These are phyloP conservation scores for Calycina herbarum DNA, from an alignment of 2,329 filamentous ascomycete species.

Conservation along the genomic window DNA sequence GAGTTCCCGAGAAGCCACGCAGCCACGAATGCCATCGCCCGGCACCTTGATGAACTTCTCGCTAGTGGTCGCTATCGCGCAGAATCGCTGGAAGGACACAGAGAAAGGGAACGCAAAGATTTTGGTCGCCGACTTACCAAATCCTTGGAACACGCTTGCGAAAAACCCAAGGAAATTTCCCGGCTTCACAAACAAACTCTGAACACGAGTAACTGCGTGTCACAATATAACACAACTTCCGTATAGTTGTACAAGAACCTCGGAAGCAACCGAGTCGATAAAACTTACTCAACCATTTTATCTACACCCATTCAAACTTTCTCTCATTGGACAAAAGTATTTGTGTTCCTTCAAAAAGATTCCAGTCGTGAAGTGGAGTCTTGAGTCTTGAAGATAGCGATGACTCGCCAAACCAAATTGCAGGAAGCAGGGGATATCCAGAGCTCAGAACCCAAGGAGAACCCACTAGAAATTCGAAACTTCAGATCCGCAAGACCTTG, in stretches of 20 bases:
- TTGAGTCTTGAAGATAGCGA: neutral
- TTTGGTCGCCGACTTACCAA: slow-evolving; percentile 5
- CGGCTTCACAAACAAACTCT: neutral
- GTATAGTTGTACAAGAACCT: slow-evolving; percentile 1
- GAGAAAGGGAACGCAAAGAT: neutral
- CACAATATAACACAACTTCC: slow-evolving; percentile 1
- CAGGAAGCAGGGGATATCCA: neutral
- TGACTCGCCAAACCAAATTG: neutral
- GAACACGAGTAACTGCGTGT: slow-evolving; percentile 2
- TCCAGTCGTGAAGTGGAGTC: neutral
- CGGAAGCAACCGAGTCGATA: slow-evolving; percentile 1
- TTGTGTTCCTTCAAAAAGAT: neutral
- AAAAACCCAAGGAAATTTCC: neutral
- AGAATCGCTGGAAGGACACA: neutral
- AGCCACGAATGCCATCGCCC: neutral
- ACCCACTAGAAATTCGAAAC: neutral
- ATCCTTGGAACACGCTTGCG: slow-evolving; percentile 1
- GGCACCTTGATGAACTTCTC: neutral
- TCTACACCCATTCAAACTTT: neutral
- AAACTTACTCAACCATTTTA: neutral
- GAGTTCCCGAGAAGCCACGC: slow-evolving; percentile 8
- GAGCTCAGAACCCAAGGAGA: neutral
- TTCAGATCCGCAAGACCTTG: neutral
- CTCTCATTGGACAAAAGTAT: slow-evolving; percentile 5
- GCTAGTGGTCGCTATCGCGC: neutral